These are phyloP conservation scores for Sextonia rubra DNA, from an alignment of 164 flowering plant genomes.

Conservation along the genomic window DNA sequence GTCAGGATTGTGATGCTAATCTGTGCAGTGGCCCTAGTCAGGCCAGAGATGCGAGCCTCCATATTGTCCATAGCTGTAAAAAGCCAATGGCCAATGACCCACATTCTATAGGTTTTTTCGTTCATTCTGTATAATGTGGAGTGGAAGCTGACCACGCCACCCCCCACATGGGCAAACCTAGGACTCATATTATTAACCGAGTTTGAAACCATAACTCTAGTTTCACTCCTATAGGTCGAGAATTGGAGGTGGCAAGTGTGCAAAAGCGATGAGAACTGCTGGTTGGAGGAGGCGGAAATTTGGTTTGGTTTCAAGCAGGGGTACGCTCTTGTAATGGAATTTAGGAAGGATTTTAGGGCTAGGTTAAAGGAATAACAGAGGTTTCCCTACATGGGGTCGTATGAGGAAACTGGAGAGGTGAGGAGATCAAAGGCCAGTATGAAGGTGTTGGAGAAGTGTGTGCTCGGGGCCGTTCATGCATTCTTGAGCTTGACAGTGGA, in stretches of 20 bases:
- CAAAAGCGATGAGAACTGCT: slow-evolving; percentile 4
- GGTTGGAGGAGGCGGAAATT: slow-evolving; percentile 38
- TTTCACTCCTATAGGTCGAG: slow-evolving; percentile 33
- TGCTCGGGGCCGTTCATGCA: slow-evolving; percentile 77
- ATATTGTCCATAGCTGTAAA: too few relatives aligned
- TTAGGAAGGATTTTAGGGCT: slow-evolving; percentile 61
- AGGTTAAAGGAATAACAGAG: slow-evolving; percentile 82
- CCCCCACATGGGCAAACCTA: slow-evolving; percentile 33
- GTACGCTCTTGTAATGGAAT: slow-evolving; percentile 82
- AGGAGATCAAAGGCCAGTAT: slow-evolving; percentile 34
- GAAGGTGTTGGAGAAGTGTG: slow-evolving; percentile 63
- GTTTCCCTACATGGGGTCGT: slow-evolving; percentile 68
- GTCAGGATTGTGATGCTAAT: too few relatives aligned
- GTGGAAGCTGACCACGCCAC: too few relatives aligned
- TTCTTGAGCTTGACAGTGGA: slow-evolving; percentile 78
- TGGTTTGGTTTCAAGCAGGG: slow-evolving; percentile 54
- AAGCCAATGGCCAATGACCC: too few relatives aligned
- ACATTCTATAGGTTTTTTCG: too few relatives aligned
- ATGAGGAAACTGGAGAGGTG: slow-evolving; percentile 36
- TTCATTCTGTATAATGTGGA: too few relatives aligned
- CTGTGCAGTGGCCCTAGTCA: too few relatives aligned
- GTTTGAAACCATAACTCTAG: slow-evolving; percentile 11
- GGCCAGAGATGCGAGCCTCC: too few relatives aligned
- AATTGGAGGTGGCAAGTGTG: slow-evolving; percentile 67
- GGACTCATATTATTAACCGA: slow-evolving; percentile 61